Evolutionary conservation across 2,329 filamentous ascomycete genomes (phyloP).

Genomic region (Pestalotiopsis sp.): DNA sequence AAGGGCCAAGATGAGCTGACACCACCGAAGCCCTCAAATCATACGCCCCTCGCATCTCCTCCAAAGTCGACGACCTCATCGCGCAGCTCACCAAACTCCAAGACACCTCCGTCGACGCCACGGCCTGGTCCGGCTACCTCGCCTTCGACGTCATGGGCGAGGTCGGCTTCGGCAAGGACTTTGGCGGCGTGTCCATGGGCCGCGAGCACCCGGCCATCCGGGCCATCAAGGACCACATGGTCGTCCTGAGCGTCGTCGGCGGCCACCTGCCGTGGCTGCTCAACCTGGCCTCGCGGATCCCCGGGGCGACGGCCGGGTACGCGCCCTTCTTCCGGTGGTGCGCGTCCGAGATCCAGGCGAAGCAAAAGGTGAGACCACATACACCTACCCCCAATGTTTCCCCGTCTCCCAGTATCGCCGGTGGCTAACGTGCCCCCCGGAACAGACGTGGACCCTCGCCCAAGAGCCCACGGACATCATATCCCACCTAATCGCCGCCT

Average conservation of each 20-base stretch:
- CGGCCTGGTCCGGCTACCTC: background rate
- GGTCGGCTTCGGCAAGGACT: constrained; percentile 7
- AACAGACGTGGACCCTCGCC: background rate
- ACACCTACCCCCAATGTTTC: too few relatives aligned
- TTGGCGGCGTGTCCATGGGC: background rate
- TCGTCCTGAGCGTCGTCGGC: constrained; percentile 1
- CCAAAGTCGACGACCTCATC: constrained; percentile 4
- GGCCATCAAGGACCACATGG: constrained; percentile 9
- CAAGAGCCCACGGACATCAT: constrained; percentile 10
- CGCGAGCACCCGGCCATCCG: constrained; percentile 7
- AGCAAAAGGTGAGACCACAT: background rate
- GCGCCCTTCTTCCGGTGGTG: constrained; percentile 10
- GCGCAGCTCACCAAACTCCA: background rate
- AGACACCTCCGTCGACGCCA: constrained; percentile 9
- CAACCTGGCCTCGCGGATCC: constrained; percentile 2
- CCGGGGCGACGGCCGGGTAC: background rate
- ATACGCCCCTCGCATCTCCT: background rate
- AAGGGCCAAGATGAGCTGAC: too few relatives aligned
- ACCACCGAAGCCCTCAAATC: constrained; percentile 2
- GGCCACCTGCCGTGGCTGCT: constrained; percentile 12
- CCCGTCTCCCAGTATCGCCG: too few relatives aligned
- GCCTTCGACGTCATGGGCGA: constrained; percentile 15
- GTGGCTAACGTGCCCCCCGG: too few relatives aligned
- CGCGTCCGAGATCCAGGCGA: background rate
- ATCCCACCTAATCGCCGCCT: constrained; percentile 11